A percentile compares a stretch with the other conserved stretches of the same genome.
phyloP scores from a whole-genome alignment of 1,284 basidiomycete genomes.

The Apiotrichum domesticum region DNA sequence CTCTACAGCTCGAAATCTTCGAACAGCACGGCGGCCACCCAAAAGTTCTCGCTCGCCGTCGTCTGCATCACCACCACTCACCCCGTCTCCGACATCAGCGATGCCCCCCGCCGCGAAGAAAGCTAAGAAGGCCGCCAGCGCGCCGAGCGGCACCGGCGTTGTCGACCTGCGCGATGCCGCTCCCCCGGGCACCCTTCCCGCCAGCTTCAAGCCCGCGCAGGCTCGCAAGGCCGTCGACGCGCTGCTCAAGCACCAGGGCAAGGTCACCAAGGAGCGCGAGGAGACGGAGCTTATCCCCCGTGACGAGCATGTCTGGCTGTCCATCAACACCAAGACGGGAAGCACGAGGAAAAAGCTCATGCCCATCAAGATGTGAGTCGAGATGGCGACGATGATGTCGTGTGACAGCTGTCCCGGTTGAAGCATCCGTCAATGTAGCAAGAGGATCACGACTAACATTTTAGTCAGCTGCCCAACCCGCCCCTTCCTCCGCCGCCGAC shows the following conservation, averaged over 20 bases:
- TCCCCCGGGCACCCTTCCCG: constrained; percentile 23
- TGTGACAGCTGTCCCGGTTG: no score
- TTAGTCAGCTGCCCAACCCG: constrained; percentile 71
- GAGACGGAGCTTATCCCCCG: constrained; percentile 72
- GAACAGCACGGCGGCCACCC: no score
- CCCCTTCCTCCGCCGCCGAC: constrained; percentile 65
- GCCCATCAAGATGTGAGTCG: constrained; percentile 71
- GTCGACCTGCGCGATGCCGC: constrained; percentile 13
- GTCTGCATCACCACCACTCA: neutral
- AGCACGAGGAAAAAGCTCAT: constrained; percentile 69
- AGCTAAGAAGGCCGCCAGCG: constrained; percentile 10
- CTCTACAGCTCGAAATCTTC: no score
- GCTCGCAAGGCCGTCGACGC: constrained; percentile 70
- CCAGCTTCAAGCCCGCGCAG: constrained; percentile 58
- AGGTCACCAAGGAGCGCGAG: constrained; percentile 59
- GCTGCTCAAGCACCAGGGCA: constrained; percentile 62
- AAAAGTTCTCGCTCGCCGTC: no score
- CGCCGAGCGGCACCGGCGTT: neutral
- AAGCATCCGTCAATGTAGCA: no score
- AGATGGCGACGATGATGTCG: neutral
- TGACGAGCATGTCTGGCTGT: constrained; percentile 79
- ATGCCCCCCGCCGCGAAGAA: constrained; percentile 20
- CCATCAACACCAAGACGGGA: constrained; percentile 74
- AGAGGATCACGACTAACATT: neutral
- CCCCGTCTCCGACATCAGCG: neutral